Conservation (phyloP, 768 basidiomycete genomes). For the Pisolithus tinctorius region DNA sequence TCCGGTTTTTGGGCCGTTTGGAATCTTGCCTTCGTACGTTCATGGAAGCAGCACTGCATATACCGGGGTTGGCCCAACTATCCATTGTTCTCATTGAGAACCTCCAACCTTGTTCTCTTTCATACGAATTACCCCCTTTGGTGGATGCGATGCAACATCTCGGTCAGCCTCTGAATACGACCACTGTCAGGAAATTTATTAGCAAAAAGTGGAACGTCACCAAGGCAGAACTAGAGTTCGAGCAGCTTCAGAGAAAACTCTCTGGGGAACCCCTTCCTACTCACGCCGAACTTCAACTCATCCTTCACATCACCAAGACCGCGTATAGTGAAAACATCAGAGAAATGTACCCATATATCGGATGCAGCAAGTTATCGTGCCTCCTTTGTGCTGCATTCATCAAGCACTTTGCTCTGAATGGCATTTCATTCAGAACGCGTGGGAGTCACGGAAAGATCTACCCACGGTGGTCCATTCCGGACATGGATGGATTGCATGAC, state of each 20-base stretch:
- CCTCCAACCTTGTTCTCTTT: not conserved
- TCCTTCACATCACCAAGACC: not conserved
- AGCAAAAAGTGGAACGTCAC: not conserved
- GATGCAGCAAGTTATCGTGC: not conserved
- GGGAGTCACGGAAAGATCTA: not conserved
- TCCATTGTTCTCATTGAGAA: not conserved
- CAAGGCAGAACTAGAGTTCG: not conserved
- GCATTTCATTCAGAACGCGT: not conserved
- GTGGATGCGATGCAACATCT: not conserved
- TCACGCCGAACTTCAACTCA: not conserved
- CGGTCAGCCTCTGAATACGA: not conserved
- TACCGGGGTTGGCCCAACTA: not conserved
- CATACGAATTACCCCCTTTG: not conserved
- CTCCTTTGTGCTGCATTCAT: not conserved
- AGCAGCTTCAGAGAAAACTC: not conserved
- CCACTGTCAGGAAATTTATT: not conserved
- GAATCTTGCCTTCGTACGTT: not conserved
- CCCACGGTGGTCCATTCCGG: not conserved
- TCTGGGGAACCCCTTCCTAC: not conserved
- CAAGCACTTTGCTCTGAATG: not conserved
- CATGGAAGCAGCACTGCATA: not conserved
- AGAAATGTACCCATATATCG: conserved; percentile 2
- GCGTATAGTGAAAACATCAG: not conserved
- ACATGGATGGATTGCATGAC: not conserved
- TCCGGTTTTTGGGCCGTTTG: not conserved